Percentiles rank a stretch among this genome's conserved stretches.
Conservation (phyloP, 2,329 filamentous ascomycete genomes). For the Huntiella omanensis region DNA sequence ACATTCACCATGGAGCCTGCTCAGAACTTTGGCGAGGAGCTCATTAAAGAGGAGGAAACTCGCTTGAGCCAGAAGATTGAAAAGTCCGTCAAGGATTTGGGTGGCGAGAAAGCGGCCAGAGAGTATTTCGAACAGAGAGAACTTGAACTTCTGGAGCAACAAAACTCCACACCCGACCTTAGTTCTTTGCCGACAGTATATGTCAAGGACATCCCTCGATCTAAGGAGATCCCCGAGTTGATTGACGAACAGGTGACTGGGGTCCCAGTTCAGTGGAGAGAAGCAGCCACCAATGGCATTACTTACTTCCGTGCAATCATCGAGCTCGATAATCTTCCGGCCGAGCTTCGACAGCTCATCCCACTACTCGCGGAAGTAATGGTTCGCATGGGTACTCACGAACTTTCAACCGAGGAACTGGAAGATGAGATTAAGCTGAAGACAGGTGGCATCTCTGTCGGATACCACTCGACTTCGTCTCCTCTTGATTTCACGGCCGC, state of each 20-base stretch:
- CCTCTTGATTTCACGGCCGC: conserved; percentile 52
- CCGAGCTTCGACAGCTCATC: conserved; percentile 66
- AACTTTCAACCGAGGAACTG: conserved; percentile 79
- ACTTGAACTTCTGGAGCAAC: conserved; percentile 58
- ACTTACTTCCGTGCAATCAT: conserved; percentile 92
- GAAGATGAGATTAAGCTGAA: conserved; percentile 93
- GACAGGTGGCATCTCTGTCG: conserved; percentile 74
- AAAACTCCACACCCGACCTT: conserved; percentile 69
- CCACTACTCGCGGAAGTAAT: conserved; percentile 84
- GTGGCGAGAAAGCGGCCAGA: conserved; percentile 52
- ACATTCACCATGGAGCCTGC: conserved; percentile 92
- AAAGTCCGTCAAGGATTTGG: conserved; percentile 47
- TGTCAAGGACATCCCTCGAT: conserved; percentile 72
- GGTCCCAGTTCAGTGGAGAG: conserved; percentile 68
- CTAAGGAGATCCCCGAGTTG: conserved; percentile 40
- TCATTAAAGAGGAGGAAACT: conserved; percentile 58
- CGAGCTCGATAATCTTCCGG: conserved; percentile 56
- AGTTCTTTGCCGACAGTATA: conserved; percentile 76
- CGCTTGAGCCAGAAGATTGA: conserved; percentile 58
- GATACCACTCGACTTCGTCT: conserved; percentile 65
- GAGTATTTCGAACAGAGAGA: conserved; percentile 60
- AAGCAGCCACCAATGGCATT: conserved; percentile 83
- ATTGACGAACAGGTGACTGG: conserved; percentile 47
- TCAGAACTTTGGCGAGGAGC: conserved; percentile 49
- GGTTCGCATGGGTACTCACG: conserved; percentile 79